Evolutionary conservation across 805 yeast species (phyloP).

Genomic region (Myxozyma neotropica): DNA sequence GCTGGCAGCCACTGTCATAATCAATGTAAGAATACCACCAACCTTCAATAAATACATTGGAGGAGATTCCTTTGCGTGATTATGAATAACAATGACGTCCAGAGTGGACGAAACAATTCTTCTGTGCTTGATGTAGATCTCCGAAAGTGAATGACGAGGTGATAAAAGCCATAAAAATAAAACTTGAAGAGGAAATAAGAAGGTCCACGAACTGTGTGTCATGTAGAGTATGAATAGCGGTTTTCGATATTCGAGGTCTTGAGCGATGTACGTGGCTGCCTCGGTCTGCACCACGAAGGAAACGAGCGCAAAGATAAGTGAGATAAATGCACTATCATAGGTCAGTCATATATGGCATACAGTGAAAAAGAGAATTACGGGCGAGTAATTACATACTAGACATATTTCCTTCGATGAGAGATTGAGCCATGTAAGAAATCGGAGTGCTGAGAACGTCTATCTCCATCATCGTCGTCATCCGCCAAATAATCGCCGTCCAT

Average conservation of each 20-base stretch:
- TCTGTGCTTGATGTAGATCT: constrained; percentile 31
- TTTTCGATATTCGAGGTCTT: constrained; percentile 57
- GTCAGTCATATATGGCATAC: too few species aligned
- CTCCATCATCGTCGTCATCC: constrained; percentile 7
- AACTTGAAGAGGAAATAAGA: constrained; percentile 72
- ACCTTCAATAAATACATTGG: constrained; percentile 51
- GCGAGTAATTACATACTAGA: constrained; percentile 22
- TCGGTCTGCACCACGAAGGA: constrained; percentile 82
- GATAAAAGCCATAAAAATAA: constrained; percentile 49
- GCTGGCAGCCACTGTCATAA: constrained; percentile 73
- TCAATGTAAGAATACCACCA: constrained; percentile 52
- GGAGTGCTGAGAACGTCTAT: constrained; percentile 2
- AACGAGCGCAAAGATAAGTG: constrained; percentile 54
- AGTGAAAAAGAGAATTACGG: neutral
- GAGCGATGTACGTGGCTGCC: constrained; percentile 68
- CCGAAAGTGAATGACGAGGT: constrained; percentile 31
- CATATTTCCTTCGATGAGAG: constrained; percentile 27
- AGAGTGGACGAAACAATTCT: constrained; percentile 36
- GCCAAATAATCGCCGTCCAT: constrained; percentile 16
- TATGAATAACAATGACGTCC: constrained; percentile 25
- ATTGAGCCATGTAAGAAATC: constrained; percentile 14
- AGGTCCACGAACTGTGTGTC: constrained; percentile 80
- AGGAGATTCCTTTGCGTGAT: constrained; percentile 43
- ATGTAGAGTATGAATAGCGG: constrained; percentile 60
- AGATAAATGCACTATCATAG: constrained; percentile 44